Conservation (phyloP, 331 rosid genomes). For the Pyrus hybrid region DNA sequence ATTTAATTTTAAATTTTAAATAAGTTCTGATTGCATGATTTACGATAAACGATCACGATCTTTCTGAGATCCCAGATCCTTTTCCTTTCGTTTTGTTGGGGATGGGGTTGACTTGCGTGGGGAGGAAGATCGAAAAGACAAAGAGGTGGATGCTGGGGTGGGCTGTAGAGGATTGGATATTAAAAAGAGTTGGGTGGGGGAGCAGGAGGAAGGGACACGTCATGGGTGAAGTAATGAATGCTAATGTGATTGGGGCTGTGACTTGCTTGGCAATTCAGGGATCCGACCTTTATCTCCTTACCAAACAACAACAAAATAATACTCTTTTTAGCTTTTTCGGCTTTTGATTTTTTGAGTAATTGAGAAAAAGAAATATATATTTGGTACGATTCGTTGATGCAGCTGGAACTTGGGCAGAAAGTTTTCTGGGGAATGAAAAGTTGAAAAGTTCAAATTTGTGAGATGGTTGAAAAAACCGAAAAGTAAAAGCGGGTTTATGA, state of each 20-base stretch:
- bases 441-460: background rate
- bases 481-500: background rate
- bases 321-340: background rate
- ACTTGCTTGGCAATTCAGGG: background rate
- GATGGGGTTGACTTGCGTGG: background rate
- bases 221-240: background rate
- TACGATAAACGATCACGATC: rapidly evolving
- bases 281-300: background rate
- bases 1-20: no score
- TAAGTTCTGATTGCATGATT: rapidly evolving
- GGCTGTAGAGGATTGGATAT: background rate
- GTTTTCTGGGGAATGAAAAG: background rate
- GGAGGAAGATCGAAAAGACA: background rate
- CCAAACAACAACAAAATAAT: background rate
- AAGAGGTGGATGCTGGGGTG: background rate
- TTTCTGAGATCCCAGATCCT: no score
- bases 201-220: background rate
- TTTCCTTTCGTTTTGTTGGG: no score
- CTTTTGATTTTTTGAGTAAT: background rate
- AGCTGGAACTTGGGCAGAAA: background rate
- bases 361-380: background rate
- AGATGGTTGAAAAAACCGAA: background rate
- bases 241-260: background rate
- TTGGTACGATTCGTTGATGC: background rate
- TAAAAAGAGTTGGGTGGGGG: background rate